Evolutionary conservation across 1,284 basidiomycete species (phyloP), one percentile per base, ranked within the genome.

Genomic region (Ustilago curta): DNA sequence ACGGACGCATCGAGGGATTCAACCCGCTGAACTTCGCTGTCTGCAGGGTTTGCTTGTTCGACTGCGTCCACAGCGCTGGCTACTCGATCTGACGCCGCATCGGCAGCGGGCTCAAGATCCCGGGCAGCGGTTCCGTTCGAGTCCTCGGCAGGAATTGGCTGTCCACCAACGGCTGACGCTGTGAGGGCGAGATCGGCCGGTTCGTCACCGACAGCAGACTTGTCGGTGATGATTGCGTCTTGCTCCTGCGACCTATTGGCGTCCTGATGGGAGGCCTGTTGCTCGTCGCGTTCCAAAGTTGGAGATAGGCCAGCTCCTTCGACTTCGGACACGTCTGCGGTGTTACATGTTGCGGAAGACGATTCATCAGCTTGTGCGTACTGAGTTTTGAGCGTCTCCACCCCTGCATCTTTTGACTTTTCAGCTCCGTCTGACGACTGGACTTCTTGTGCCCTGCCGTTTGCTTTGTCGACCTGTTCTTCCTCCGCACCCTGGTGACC

Each of bases 31-130:
- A 11, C 11, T 4, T 57, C 49, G 27, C 54, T 23, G 3, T 35
- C 44, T 14, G 5, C 43, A 8, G 55, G 35, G 19, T 52, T 55
- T 25, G 49, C 49, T 47, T 53, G 48, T 16, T 64, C 55, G 7
- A 51, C 49, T 7, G 43, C 49, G 19, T 52, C 42, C 18, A 58
- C 43, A 3, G 49, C 49, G 23, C 35, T 47, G 16, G 55, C 61
- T 4, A 52, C 49, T 32, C 25, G 43, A 14, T 40, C 42, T 16
- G 54, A 35, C 8, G 1, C 27, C 1, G 29, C 31, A 59, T 37
- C 21, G 1, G 29, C 21, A n/a, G 49, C 29, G 19, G 31, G 4
- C 9, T 50, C 40, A 3, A 45, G 8, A 7, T 31, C 49, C 8
- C 9, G 32, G 4, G 27, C 19, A 3, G 35, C 8, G 18, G 0